phyloP scores from a whole-genome alignment of 1,284 basidiomycete genomes.

The Cryptococcus sp. region DNA sequence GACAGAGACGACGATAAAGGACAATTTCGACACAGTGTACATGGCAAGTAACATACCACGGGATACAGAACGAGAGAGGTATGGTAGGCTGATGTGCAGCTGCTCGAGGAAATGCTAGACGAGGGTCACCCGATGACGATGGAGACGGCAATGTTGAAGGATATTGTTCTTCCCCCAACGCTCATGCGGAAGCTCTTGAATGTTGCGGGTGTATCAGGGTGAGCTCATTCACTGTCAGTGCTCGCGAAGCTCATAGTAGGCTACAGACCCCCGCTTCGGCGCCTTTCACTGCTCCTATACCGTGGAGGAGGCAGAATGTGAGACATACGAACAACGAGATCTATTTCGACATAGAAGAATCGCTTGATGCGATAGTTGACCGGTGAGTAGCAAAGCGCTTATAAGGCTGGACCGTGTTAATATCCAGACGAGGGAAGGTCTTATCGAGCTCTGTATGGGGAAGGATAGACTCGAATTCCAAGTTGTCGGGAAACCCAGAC shows the following conservation, averaged over 20 bases:
- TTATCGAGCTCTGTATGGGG: constrained; percentile 72
- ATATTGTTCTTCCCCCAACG: constrained; percentile 84
- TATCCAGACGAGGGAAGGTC: constrained; percentile 64
- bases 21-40: constrained; percentile 94
- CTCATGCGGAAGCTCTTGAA: constrained; percentile 70
- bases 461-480: constrained; percentile 71
- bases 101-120: constrained; percentile 92
- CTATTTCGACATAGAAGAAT: constrained; percentile 85
- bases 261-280: constrained; percentile 51
- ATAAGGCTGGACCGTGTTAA: neutral
- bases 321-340: constrained; percentile 87
- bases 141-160: constrained; percentile 83
- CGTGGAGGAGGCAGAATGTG: constrained; percentile 83
- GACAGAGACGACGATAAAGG: constrained; percentile 68
- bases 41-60: constrained; percentile 53
- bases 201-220: constrained; percentile 57
- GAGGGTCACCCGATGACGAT: constrained; percentile 91
- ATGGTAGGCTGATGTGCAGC: constrained; percentile 49
- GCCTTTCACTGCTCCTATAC: constrained; percentile 85
- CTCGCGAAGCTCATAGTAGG: constrained; percentile 21
- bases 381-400: constrained; percentile 52
- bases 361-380: constrained; percentile 75
- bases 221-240: constrained; percentile 10
- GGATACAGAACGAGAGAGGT: neutral
- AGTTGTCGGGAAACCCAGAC: constrained; percentile 80